phyloP scores from a whole-genome alignment of 2,329 filamentous ascomycete genomes.

The Monilinia vaccinii-corymbosi region DNA sequence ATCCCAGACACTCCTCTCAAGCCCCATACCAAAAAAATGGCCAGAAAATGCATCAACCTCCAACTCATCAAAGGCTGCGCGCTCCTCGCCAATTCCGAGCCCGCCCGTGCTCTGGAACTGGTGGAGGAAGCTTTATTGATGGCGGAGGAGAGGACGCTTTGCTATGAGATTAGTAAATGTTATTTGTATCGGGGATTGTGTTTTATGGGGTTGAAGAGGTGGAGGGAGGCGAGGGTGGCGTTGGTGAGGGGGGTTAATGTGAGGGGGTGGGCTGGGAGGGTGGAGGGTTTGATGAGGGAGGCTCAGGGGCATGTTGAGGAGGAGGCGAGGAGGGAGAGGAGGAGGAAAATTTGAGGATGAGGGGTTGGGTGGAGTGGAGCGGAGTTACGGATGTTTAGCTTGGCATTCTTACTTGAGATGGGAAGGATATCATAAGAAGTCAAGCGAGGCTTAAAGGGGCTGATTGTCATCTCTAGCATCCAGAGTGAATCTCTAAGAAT shows the following conservation, averaged over 20 bases:
- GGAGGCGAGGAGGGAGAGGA: neutral
- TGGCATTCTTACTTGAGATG: neutral
- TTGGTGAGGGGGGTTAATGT: slow-evolving; percentile 17
- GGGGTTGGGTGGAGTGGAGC: neutral
- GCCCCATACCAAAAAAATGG: neutral
- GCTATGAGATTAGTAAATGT: slow-evolving; percentile 12
- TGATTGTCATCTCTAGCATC: neutral
- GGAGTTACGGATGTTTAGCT: neutral
- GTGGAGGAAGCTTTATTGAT: slow-evolving; percentile 11
- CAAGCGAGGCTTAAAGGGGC: neutral
- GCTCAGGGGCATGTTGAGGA: slow-evolving; percentile 7
- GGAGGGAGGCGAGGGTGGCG: slow-evolving; percentile 14
- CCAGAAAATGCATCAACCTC: slow-evolving; percentile 8
- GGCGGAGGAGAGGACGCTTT: slow-evolving; percentile 3
- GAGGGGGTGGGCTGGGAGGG: slow-evolving; percentile 4
- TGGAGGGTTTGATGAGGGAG: slow-evolving; percentile 11
- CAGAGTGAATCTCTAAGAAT: neutral
- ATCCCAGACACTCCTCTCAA: neutral
- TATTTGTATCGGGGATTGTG: slow-evolving; percentile 14
- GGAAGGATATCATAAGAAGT: neutral
- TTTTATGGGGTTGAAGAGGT: slow-evolving; percentile 12
- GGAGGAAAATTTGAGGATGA: neutral
- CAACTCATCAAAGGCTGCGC: slow-evolving; percentile 12
- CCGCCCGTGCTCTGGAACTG: neutral
- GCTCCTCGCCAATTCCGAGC: slow-evolving; percentile 6